These are phyloP conservation scores for Phytopythium helicoides DNA, from an alignment of 352 stramenopile species.

Conservation along the genomic window DNA sequence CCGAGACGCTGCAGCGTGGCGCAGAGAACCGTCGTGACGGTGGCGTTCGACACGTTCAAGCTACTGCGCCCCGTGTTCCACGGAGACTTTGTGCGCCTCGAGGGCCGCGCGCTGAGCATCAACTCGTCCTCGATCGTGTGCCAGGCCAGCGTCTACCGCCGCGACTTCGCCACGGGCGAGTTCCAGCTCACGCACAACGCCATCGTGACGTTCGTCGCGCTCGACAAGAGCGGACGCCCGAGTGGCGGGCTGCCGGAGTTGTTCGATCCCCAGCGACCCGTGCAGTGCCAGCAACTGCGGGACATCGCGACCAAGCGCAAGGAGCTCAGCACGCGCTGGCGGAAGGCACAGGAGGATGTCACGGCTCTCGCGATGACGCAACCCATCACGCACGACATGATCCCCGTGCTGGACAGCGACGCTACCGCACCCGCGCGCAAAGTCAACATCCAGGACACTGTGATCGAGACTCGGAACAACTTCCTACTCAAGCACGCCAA, in stretches of 20 bases:
- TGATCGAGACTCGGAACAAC: slow-evolving; percentile 41
- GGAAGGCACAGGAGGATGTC: slow-evolving; percentile 22
- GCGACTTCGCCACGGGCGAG: slow-evolving; percentile 16
- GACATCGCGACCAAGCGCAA: slow-evolving; percentile 19
- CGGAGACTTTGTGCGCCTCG: slow-evolving; percentile 41
- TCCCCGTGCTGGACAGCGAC: slow-evolving; percentile 2
- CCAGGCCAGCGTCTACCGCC: slow-evolving; percentile 14
- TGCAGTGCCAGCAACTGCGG: slow-evolving; percentile 20
- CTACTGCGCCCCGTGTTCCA: slow-evolving; percentile 32
- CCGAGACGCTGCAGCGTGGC: slow-evolving; percentile 16
- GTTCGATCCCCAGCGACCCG: slow-evolving; percentile 17
- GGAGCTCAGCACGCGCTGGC: slow-evolving; percentile 25
- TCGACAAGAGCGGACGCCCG: slow-evolving; percentile 17
- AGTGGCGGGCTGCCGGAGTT: slow-evolving; percentile 18
- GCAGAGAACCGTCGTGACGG: slow-evolving; percentile 28
- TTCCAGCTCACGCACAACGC: slow-evolving; percentile 36
- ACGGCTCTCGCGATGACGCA: slow-evolving; percentile 6
- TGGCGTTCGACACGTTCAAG: slow-evolving; percentile 47
- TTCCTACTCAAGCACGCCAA: slow-evolving; percentile 50
- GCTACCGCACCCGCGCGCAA: not conserved
- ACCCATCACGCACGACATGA: slow-evolving; percentile 13
- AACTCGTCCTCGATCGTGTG: slow-evolving; percentile 28
- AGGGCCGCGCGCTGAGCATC: slow-evolving; percentile 44
- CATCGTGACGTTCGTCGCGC: slow-evolving; percentile 33
- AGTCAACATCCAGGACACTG: slow-evolving; percentile 29